Conservation (phyloP, 352 stramenopile species). For the Phytophthora pisi region DNA sequence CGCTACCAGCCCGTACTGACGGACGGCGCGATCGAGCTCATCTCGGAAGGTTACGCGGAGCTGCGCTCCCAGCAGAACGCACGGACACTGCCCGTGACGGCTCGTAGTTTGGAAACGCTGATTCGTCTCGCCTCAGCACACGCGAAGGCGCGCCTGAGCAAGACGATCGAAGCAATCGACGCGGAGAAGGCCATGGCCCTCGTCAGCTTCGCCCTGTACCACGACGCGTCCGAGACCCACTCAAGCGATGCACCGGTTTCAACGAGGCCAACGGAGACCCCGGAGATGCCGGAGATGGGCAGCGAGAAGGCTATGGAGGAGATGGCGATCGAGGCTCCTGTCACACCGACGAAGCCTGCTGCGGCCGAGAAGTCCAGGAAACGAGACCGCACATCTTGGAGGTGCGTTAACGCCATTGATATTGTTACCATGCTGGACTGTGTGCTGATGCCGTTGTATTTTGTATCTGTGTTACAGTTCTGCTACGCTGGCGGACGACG, state of each 20-base stretch:
- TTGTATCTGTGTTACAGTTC: conserved; percentile 39
- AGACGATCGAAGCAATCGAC: conserved; percentile 83
- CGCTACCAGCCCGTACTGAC: conserved; percentile 89
- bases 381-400: conserved; percentile 66
- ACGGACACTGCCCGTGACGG: conserved; percentile 95
- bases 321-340: conserved; percentile 34
- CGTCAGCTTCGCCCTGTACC: conserved; percentile 98
- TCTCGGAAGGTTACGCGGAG: conserved; percentile 97
- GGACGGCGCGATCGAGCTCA: conserved; percentile 91
- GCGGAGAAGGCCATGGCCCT: conserved; percentile 94
- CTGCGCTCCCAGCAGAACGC: conserved; percentile 95
- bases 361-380: conserved; percentile 52
- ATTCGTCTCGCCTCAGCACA: conserved; percentile 98
- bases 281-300: conserved; percentile 15
- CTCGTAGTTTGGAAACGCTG: conserved; percentile 98
- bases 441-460: not conserved
- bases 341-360: conserved; percentile 20
- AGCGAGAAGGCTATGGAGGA: conserved; percentile 38
- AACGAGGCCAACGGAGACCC: conserved; percentile 19
- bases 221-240: conserved; percentile 85
- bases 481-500: conserved; percentile 66
- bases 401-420: conserved; percentile 43
- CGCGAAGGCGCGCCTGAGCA: conserved; percentile 95
- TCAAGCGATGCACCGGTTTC: conserved; percentile 18
- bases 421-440: not conserved